phyloP scores from a whole-genome alignment of 2,329 filamentous ascomycete species.

The Hypoxylon sp. region DNA sequence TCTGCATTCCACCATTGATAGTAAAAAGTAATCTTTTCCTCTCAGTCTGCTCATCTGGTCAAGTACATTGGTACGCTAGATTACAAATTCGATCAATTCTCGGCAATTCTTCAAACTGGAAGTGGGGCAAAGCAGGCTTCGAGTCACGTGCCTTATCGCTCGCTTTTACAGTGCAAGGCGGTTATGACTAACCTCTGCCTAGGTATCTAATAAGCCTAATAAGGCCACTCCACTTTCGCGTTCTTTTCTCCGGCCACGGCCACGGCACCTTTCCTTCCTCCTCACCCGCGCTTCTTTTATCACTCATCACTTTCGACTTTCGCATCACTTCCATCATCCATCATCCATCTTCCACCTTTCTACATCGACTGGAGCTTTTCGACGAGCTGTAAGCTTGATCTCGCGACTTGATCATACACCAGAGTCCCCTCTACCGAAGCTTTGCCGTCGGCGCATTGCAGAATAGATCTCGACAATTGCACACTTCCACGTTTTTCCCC shows the following conservation, averaged over 20 bases:
- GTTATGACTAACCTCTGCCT: conserved; percentile 33
- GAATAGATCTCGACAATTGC: background rate
- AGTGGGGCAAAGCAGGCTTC: background rate
- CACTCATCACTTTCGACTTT: conserved; percentile 14
- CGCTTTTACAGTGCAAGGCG: conserved; percentile 8
- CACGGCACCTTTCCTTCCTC: conserved; percentile 24
- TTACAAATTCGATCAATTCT: background rate
- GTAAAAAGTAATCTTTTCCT: too few relatives aligned
- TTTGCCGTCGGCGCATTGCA: background rate
- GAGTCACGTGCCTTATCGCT: conserved; percentile 12
- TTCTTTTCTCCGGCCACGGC: conserved; percentile 22
- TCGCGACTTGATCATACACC: background rate
- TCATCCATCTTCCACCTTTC: conserved; percentile 1
- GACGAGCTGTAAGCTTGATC: conserved; percentile 4
- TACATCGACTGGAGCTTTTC: conserved; percentile 1
- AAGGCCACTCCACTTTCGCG: conserved; percentile 25
- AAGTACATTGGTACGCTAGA: background rate
- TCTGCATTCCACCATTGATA: too few relatives aligned
- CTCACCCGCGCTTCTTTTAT: conserved; percentile 16
- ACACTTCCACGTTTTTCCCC: conserved; percentile 15
- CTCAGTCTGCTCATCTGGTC: background rate
- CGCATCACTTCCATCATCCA: conserved; percentile 12
- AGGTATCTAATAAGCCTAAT: conserved; percentile 14
- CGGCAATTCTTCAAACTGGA: background rate
- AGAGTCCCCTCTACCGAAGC: background rate